Conservation (phyloP, 2,329 filamentous ascomycete genomes). For the Trichoderma asperellum region DNA sequence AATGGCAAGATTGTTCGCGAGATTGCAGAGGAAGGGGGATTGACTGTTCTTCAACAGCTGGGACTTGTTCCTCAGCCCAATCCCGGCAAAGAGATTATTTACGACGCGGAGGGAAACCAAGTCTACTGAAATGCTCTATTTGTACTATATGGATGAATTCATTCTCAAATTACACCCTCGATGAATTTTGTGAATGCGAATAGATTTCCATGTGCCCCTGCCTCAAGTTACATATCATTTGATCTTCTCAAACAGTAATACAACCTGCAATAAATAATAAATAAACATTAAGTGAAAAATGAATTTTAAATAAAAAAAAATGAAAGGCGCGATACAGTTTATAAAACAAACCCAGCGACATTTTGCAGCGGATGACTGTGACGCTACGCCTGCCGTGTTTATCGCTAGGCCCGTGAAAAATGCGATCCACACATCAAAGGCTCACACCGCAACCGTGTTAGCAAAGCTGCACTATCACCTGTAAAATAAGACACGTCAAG, state of each 20-base stretch:
- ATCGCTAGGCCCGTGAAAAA: neutral
- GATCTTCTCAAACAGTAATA: no score
- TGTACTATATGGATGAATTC: neutral
- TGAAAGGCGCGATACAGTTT: no score
- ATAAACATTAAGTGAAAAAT: no score
- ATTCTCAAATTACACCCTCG: neutral
- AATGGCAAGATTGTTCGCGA: neutral
- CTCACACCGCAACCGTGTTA: neutral
- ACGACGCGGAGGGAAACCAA: neutral
- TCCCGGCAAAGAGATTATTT: constrained; percentile 5
- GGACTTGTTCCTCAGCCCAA: neutral
- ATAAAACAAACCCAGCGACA: neutral
- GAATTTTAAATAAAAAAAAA: no score
- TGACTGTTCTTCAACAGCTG: neutral
- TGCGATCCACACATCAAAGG: neutral
- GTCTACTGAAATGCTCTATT: neutral
- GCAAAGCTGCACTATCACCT: neutral
- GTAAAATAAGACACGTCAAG: neutral
- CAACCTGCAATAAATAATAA: no score
- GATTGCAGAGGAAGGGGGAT: neutral
- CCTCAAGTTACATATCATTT: neutral
- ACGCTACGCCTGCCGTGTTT: neutral
- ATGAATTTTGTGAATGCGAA: neutral
- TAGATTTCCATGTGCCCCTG: neutral
- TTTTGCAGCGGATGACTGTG: neutral